Conservation (phyloP, 345 rosid genomes). For the Cardamine occulta region DNA sequence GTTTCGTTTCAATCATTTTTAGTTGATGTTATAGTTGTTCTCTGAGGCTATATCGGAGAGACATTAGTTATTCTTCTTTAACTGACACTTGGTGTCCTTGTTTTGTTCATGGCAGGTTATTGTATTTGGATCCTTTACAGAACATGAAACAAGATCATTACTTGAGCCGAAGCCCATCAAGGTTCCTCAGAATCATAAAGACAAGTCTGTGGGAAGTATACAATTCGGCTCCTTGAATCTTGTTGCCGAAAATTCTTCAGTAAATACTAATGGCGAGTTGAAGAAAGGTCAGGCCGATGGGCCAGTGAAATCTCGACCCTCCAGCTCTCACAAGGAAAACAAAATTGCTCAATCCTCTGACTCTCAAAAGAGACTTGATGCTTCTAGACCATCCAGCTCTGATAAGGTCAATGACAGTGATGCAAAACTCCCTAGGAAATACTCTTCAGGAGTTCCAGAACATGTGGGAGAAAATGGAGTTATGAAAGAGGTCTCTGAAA, state of each 20-base stretch:
- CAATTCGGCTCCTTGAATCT: conserved; percentile 62
- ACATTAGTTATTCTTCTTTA: neutral
- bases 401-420: conserved; percentile 37
- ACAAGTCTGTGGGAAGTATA: conserved; percentile 48
- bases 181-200: conserved; percentile 50
- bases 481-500: conserved; percentile 28
- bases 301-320: conserved; percentile 45
- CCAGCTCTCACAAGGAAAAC: conserved; percentile 42
- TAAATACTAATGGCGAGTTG: conserved; percentile 46
- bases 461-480: conserved; percentile 55
- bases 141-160: conserved; percentile 76
- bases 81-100: conserved; percentile 11
- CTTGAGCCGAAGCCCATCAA: conserved; percentile 45
- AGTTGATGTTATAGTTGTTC: neutral
- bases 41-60: conserved; percentile 9
- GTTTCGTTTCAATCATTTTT: neutral
- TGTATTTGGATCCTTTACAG: conserved; percentile 89
- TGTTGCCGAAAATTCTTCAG: conserved; percentile 48
- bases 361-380: conserved; percentile 28
- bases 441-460: conserved; percentile 32
- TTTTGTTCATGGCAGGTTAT: conserved; percentile 50
- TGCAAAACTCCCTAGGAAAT: conserved; percentile 35
- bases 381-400: conserved; percentile 33
- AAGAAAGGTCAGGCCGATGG: conserved; percentile 45
- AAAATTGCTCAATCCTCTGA: conserved; percentile 4